Evolutionary conservation across 371 early-diverging fungal species (phyloP), one percentile per base, ranked within the genome.

Genomic region (Capillidium rhysosporum): DNA sequence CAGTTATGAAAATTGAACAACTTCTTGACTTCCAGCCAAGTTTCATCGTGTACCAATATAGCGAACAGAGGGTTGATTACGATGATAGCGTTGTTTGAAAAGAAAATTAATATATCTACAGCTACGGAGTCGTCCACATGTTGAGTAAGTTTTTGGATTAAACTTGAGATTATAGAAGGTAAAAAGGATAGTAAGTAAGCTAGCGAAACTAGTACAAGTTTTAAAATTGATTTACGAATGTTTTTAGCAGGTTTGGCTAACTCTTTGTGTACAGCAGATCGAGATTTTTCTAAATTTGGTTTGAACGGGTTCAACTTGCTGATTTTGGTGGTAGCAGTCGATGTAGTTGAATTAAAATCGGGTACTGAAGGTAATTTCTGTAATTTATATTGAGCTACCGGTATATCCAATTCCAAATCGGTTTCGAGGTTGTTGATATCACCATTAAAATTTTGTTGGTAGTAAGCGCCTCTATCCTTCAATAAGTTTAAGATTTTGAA

Each of bases 21-120:
- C 34, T 34, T 34, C 12, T 12, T 34, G 12, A 34, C 34, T 34
- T 34, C 34, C 7, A 7, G 4, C 34, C 34, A 34, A 34, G 48
- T 47, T 16, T 47, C 48, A 29, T 47, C 28, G 25, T 47, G 48
- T 10, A 47, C 48, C 28, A 47, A 26, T 10, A 47, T 29, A 4
- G 48, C 48, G 29, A 47, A 47, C 30, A 47, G 12, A 4, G 48
- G 48, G 29, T 47, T 47, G 48, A 47, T 47, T 4, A 47, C 2
- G 48, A 47, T 47, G 48, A 47, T 47, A 16, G 48, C 23, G 16
- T 26, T 10, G 48, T 4, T 23, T n/a, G 48, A 47, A 23, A 43
- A 23, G 23, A 43, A 43, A 10, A 47, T 29, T 23, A 47, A 14
- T 5, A 29, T 29, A 47, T 47, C 48, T 5, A 23, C 24, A 9